phyloP scores from a whole-genome alignment of 2,329 filamentous ascomycete species.

The Botryotinia convoluta region DNA sequence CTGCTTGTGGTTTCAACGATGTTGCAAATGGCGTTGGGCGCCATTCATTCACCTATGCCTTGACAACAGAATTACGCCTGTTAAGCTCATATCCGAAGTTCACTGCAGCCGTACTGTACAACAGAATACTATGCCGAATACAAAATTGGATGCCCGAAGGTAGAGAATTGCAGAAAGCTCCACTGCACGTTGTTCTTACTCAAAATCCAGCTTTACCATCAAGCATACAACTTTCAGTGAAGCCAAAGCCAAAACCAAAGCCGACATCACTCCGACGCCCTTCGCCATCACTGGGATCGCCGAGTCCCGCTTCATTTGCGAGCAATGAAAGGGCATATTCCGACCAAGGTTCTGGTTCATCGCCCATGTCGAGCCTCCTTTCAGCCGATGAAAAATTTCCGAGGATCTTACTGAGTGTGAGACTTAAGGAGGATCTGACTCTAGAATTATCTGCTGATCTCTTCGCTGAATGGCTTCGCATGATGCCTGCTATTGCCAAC shows the following conservation, averaged over 20 bases:
- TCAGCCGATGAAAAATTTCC: background rate
- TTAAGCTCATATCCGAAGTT: background rate
- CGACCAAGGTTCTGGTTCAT: background rate
- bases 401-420: background rate
- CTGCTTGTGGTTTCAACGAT: background rate
- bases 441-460: background rate
- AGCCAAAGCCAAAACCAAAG: background rate
- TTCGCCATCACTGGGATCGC: background rate
- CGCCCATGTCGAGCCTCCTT: background rate
- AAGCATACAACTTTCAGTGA: constrained; percentile 1
- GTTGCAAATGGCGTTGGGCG: background rate
- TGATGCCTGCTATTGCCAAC: background rate
- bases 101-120: background rate
- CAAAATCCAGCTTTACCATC: background rate
- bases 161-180: background rate
- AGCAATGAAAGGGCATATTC: background rate
- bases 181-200: background rate
- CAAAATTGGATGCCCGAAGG: background rate
- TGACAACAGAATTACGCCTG: background rate
- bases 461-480: background rate
- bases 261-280: background rate
- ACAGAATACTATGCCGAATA: background rate
- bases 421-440: background rate
- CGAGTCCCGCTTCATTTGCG: background rate
- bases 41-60: background rate